Base-by-base conservation (phyloP, 805 yeast genomes). In the Cyberlindnera euphorbiiphila region DNA sequence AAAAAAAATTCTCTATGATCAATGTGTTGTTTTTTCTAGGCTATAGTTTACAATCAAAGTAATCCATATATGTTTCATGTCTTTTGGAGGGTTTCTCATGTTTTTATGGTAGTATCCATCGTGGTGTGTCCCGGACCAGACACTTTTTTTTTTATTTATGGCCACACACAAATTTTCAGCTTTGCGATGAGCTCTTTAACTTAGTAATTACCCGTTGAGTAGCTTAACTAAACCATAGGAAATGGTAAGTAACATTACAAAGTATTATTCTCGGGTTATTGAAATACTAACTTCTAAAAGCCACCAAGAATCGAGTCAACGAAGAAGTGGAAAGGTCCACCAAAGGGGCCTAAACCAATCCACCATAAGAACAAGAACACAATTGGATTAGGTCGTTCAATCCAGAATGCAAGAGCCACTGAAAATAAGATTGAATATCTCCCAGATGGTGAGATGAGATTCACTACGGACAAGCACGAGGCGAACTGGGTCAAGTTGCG, bases 291-390 rank as follows among this genome's bases (percentile, higher is more conserved):
- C n/a, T n/a, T n/a, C 17, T 9, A 19, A 14, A 11, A 51, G 56
- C 54, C 54, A 29, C 76, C 74, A 41, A 66, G 68, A 43, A 66
- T 63, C 37, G 68, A 69, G 34, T 69, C 74, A 36, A 29, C 19
- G 4, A 82, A 80, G 71, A 84, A 83, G 55, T 85, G 87, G 87
- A 84, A 81, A 65, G 45, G 37, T 20, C 77, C 85, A 8, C 95
- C 95, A 47, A 81, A 83, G 65, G 96, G 96, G 16, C 97, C 97
- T 23, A 87, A 88, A 57, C 94, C 95, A 12, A 78, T 83, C 11
- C 87, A 74, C 4, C 86, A 85, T 47, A 85, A 81, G 64, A 85
- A 85, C 60, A 84, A 85, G 52, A 88, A 88, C 55, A 67, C 77
- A 5, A 78, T 86, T 43, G 98, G 95, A 6, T 67, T 89, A 34